Percentiles rank a stretch among this genome's conserved stretches.
These are phyloP conservation scores for Zymoseptoria tritici DNA, from an alignment of 2,329 filamentous ascomycete genomes.

Conservation along the genomic window DNA sequence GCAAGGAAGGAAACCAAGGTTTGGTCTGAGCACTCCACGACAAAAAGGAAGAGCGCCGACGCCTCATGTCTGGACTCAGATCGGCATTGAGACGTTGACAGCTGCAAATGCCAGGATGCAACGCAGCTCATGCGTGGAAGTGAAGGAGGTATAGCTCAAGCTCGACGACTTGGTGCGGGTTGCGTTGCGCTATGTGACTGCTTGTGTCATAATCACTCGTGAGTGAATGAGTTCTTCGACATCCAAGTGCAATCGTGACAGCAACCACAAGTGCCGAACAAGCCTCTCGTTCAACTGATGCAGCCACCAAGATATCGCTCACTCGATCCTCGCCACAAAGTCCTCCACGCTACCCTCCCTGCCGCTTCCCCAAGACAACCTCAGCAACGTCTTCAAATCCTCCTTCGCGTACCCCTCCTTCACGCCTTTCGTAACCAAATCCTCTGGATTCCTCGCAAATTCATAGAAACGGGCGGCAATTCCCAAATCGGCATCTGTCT, in stretches of 20 bases:
- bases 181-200: not conserved
- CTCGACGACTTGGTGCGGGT: too few species aligned
- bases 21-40: not conserved
- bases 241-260: not conserved
- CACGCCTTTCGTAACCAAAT: constrained; percentile 30
- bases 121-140: too few species aligned
- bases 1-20: not conserved
- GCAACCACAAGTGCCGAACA: not conserved
- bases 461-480: constrained; percentile 61
- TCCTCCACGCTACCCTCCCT: constrained; percentile 18
- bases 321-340: constrained; percentile 16
- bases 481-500: constrained; percentile 58
- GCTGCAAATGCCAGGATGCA: too few species aligned
- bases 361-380: constrained; percentile 27
- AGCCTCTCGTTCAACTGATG: not conserved
- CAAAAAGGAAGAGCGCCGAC: not conserved
- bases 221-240: not conserved
- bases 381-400: constrained; percentile 35
- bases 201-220: not conserved
- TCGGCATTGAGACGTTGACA: too few species aligned
- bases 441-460: constrained; percentile 53
- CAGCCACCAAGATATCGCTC: not conserved
- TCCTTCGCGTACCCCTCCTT: constrained; percentile 30
- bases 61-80: too few species aligned
- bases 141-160: too few species aligned